phyloP scores from a whole-genome alignment of 805 yeast species.

The Kodamaea jinghongensis region DNA sequence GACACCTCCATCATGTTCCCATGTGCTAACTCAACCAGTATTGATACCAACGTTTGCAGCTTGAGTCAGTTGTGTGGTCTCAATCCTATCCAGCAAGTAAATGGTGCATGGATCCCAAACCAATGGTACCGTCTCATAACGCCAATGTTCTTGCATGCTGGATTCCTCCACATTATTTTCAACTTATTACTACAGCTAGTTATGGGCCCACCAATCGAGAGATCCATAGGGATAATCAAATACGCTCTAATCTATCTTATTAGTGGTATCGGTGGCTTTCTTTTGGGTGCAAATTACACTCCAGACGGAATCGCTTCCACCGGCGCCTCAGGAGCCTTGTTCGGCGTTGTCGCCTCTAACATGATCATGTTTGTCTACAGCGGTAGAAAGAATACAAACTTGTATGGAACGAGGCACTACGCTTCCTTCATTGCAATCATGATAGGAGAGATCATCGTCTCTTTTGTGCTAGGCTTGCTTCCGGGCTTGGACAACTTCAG shows the following conservation, averaged over 20 bases:
- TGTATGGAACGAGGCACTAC: constrained; percentile 47
- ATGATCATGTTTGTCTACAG: constrained; percentile 52
- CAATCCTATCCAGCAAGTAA: constrained; percentile 40
- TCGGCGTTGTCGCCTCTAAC: constrained; percentile 66
- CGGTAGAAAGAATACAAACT: constrained; percentile 48
- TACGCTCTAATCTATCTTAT: constrained; percentile 55
- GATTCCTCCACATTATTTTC: constrained; percentile 64
- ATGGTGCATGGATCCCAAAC: constrained; percentile 42
- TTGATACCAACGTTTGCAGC: constrained; percentile 53
- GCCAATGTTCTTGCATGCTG: constrained; percentile 76
- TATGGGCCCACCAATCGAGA: constrained; percentile 61
- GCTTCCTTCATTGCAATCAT: constrained; percentile 44
- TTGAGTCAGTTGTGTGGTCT: constrained; percentile 61
- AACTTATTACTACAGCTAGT: constrained; percentile 58
- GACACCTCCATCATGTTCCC: constrained; percentile 50
- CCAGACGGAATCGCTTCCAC: constrained; percentile 64
- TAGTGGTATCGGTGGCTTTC: constrained; percentile 64
- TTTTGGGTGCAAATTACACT: constrained; percentile 67
- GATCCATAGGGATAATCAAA: constrained; percentile 52
- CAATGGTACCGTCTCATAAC: constrained; percentile 70
- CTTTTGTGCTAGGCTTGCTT: constrained; percentile 60
- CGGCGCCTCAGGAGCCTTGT: constrained; percentile 71
- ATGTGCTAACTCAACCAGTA: constrained; percentile 63
- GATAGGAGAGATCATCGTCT: constrained; percentile 55
- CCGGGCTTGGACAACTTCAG: constrained; percentile 77